Base-by-base conservation (phyloP, 2,329 filamentous ascomycete species). In the Venturiaceae sp. region DNA sequence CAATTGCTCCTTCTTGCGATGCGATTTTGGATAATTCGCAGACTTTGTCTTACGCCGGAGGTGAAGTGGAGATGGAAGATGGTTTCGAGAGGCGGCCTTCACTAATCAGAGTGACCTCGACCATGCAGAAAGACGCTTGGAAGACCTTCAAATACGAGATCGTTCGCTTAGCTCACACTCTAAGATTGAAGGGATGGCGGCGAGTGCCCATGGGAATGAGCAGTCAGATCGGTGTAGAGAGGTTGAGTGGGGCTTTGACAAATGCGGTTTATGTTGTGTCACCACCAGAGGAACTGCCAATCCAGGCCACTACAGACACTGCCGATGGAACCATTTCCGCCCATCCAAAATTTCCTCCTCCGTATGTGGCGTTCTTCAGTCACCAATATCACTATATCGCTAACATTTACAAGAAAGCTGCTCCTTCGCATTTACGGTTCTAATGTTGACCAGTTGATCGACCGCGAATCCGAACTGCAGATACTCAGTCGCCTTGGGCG, bases 191-290 rank as follows among this genome's bases (percentile, higher is more conserved):
- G 70, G 90, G 92, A 9, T 99, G 94, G 94, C 84, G 92, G 57
- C 85, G 85, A 60, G 84, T 99, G 0, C 82, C 90, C 0, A 74
- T 92, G 55, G 87, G 89, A 11, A 77, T 78, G 62, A 88, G 87
- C 63, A 82, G 83, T 55, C 78, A 77, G 37, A 85, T 94, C 62
- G 80, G 80, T 1, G 86, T 94, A 5, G 81, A 88, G 71, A 82
- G 89, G 54, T 77, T 95, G 30, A 96, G 92, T 69, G 94, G 94
- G 61, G 94, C 94, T 8, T 75, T 99, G 64, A 99, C 94, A 21
- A 99, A 99, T 69, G 91, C 92, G 11, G 92, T 99, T 36, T 99
- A 97, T 68, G 91, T 96, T 55, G 91, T 97, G 23, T 87, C 84
- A 1, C 92, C 92, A 1, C 92, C 92, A 0, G 76, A 82, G 39